Conservation (phyloP, 1,284 basidiomycete genomes). For the Trichosporon asahii region DNA sequence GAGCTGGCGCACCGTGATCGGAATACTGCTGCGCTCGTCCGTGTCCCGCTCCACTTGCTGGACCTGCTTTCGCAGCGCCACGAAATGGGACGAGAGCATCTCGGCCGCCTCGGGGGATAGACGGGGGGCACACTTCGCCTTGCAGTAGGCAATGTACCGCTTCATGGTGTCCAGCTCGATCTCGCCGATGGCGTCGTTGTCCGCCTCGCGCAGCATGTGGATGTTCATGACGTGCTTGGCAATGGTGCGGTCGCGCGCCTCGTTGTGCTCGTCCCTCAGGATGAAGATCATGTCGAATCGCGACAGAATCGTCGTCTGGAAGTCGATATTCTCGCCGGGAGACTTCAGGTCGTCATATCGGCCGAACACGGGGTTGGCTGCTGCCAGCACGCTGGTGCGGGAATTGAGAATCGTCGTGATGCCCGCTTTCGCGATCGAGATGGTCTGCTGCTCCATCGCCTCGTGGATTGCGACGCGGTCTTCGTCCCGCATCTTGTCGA, state of each 20-base stretch:
- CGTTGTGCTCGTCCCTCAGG: constrained; percentile 97
- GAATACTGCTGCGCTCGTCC: constrained; percentile 95
- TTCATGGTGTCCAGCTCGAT: constrained; percentile 99
- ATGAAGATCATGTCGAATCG: constrained; percentile 99
- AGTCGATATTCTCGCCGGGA: constrained; percentile 66
- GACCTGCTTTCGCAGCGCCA: constrained; percentile 87
- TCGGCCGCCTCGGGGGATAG: constrained; percentile 90
- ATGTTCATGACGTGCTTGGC: constrained; percentile 98
- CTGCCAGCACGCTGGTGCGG: constrained; percentile 91
- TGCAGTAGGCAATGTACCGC: constrained; percentile 93
- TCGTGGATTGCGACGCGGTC: constrained; percentile 99
- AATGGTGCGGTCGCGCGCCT: constrained; percentile 88
- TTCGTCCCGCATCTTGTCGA: constrained; percentile 99
- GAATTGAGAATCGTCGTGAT: constrained; percentile 98
- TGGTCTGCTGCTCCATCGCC: constrained; percentile 99
- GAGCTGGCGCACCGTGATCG: constrained; percentile 96
- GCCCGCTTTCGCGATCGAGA: constrained; percentile 98
- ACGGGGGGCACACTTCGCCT: constrained; percentile 95
- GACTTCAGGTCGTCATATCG: constrained; percentile 96
- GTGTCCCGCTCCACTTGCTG: constrained; percentile 96
- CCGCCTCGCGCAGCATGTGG: constrained; percentile 86
- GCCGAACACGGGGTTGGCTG: constrained; percentile 98
- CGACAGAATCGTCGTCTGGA: constrained; percentile 93
- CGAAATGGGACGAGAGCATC: constrained; percentile 96
- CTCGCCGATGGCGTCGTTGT: constrained; percentile 74